Conservation (phyloP, 2,329 filamentous ascomycete genomes). For the Hymenotorrendiella dingleyae region DNA sequence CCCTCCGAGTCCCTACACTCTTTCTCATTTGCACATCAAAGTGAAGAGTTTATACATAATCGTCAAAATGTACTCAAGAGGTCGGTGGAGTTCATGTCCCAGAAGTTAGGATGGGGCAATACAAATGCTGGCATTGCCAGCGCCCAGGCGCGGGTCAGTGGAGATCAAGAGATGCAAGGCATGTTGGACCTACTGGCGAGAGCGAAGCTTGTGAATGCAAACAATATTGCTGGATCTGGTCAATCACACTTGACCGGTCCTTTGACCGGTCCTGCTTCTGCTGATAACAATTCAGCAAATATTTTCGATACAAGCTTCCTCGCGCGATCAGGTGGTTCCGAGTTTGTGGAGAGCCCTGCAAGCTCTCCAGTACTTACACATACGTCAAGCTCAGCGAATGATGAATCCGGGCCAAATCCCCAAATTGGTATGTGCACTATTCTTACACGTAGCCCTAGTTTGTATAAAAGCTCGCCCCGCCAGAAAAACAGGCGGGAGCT, state of each 20-base stretch:
- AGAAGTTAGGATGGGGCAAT: conserved; percentile 72
- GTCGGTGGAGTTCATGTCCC: conserved; percentile 88
- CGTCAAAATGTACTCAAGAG: conserved; percentile 90
- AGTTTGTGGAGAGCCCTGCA: conserved; percentile 31
- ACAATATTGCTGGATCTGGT: conserved; percentile 48
- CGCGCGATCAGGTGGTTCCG: conserved; percentile 46
- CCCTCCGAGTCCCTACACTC: conserved; percentile 95
- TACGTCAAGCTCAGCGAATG: conserved; percentile 5
- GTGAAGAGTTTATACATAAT: conserved; percentile 84
- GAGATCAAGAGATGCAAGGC: conserved; percentile 80
- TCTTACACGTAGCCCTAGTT: too few species aligned
- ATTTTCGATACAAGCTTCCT: conserved; percentile 80
- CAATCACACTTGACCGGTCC: conserved; percentile 51
- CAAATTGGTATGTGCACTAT: too few species aligned
- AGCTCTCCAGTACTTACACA: conserved; percentile 20
- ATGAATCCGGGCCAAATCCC: conserved; percentile 9
- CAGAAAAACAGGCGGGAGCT: too few species aligned
- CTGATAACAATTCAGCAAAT: conserved; percentile 64
- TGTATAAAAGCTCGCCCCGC: too few species aligned
- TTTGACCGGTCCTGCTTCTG: conserved; percentile 71
- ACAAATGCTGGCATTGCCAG: conserved; percentile 71
- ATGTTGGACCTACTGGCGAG: conserved; percentile 85
- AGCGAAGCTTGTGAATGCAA: conserved; percentile 70
- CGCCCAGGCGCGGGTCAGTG: conserved; percentile 74
- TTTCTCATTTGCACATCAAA: conserved; percentile 95